Evolutionary conservation across 768 basidiomycete genomes (phyloP), one percentile per base, ranked within the genome.

Genomic region (Porphyrellus cyaneotinctus): DNA sequence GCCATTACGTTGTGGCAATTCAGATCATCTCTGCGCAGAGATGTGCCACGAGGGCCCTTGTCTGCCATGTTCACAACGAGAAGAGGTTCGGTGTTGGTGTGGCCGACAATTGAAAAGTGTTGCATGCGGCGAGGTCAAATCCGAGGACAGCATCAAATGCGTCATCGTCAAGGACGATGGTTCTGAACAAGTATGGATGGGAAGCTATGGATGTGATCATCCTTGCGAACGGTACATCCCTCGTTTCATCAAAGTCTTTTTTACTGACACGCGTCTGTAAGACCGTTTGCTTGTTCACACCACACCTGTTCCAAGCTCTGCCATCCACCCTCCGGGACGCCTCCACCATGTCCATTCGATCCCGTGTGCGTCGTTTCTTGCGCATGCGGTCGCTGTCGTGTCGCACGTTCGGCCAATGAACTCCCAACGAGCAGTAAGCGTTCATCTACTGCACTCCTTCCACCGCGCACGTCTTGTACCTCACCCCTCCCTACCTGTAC

Each of bases 21-120:
- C 61, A 2, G 74, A 72, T n/a, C 95, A 98, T 64, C 37, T 52
- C 0, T 99, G 95, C 56, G 58, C 74, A 51, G 71, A 75, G 45
- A 56, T 72, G 0, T 99, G 95, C 61, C 97, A 99, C 63, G 74
- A 78, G 1, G 93, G 90, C 0, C 70, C 74, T 0, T 99, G 97
- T 69, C 72, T 66, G 4, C 73, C 75, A 2, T 98, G 97, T 69
- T 58, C 70, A 0, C 72, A 77, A 12, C 72, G 61, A 35, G 83
- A 89, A 47, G 38, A 59, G 2, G 78, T 78, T 23, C 73, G 63
- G 24, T 98, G 95, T 68, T 97, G 82, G 72, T 98, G 95, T 63
- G 93, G 93, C 0, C 80, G 79, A 57, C 80, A 82, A 35, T 71
- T 70, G 35, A 79, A 77, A 59, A 71, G 74, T 26, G 75, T 88